phyloP scores from a whole-genome alignment of 192 early-diverging fungal species.

The Linnemannia exigua region DNA sequence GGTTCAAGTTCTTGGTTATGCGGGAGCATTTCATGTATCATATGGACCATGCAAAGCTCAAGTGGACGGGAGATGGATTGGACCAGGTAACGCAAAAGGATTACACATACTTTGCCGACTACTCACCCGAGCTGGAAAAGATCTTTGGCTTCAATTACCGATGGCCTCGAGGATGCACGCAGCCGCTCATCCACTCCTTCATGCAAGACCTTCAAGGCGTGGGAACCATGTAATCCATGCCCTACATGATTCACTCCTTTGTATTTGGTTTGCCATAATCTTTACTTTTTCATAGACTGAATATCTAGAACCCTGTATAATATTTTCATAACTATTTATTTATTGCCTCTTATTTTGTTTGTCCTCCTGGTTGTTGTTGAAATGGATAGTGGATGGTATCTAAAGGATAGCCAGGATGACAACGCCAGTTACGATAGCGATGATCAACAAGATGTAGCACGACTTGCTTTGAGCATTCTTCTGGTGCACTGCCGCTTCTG shows the following conservation, averaged over 20 bases:
- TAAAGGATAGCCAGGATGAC: conserved; percentile 55
- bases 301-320: background rate
- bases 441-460: conserved; percentile 87
- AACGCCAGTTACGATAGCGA: conserved; percentile 70
- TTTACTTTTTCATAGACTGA: background rate
- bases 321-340: background rate
- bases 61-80: conserved; percentile 65
- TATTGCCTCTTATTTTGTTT: background rate
- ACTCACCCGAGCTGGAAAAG: conserved; percentile 56
- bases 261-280: too few species aligned
- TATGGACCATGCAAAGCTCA: conserved; percentile 62
- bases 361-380: background rate
- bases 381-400: background rate
- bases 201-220: conserved; percentile 58
- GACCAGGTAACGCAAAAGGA: conserved; percentile 50
- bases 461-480: conserved; percentile 80
- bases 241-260: background rate
- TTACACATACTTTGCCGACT: conserved; percentile 65
- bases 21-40: conserved; percentile 65
- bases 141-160: conserved; percentile 60
- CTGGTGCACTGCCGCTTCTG: conserved; percentile 82
- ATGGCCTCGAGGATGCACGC: conserved; percentile 67
- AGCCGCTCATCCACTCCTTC: conserved; percentile 59
- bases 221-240: conserved; percentile 22
- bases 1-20: conserved; percentile 60